phyloP scores from a whole-genome alignment of 1,139 yeast genomes.

The Pichia sp. region DNA sequence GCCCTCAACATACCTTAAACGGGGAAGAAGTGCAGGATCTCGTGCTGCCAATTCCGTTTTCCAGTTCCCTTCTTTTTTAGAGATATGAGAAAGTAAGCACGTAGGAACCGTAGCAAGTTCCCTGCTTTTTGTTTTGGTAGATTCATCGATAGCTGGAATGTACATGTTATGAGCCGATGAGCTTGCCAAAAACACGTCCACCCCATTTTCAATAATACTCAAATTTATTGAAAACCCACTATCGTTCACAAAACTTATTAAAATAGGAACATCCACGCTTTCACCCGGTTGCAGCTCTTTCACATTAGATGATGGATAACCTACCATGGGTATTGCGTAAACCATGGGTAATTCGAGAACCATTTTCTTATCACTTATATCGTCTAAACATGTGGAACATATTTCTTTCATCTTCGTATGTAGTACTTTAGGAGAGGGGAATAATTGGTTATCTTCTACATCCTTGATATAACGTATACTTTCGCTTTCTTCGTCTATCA shows the following conservation, averaged over 20 bases:
- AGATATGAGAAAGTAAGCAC: constrained; percentile 8
- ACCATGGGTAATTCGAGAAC: background rate
- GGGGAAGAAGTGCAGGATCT: background rate
- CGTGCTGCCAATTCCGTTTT: constrained; percentile 5
- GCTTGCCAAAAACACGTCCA: background rate
- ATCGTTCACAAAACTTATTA: constrained; percentile 8
- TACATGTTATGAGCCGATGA: background rate
- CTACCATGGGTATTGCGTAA: constrained; percentile 12
- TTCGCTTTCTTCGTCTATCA: background rate
- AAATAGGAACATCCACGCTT: background rate
- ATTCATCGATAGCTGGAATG: background rate
- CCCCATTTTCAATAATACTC: background rate
- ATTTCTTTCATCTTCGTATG: constrained; percentile 4
- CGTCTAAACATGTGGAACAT: constrained; percentile 11
- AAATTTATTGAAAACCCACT: background rate
- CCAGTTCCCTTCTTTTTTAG: constrained; percentile 2
- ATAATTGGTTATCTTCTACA: background rate
- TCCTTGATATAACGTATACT: background rate
- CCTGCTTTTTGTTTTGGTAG: background rate
- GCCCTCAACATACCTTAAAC: background rate
- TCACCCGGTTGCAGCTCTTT: background rate
- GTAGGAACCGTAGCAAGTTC: constrained; percentile 9
- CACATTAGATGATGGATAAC: constrained; percentile 1
- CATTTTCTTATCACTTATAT: background rate
- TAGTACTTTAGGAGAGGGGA: constrained; percentile 9